Base-by-base conservation (phyloP, 1,139 yeast species). In the Candida glucosophila region DNA sequence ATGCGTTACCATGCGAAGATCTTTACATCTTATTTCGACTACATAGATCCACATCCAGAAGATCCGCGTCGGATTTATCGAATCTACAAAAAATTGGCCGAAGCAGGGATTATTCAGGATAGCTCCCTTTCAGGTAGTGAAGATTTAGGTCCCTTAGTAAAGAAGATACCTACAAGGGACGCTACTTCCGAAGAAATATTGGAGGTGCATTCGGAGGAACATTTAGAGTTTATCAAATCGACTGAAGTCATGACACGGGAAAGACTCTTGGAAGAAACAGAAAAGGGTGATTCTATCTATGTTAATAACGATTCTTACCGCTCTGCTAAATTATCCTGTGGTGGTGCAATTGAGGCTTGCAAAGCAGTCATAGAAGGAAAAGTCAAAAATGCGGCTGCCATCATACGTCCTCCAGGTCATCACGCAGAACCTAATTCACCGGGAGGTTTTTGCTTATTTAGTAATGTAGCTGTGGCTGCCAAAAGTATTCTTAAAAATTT, bases 371-470 rank as follows among this genome's bases (percentile, higher is more conserved):
- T 90, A 7, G 97, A 88, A 49, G 95, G 95, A 2, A 61, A 67
- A 31, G 97, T 88, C 16, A 86, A 86, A 46, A 92, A 92, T 48
- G 79, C 96, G 0, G 50, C 92, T 30, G 99, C 98, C 0, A 83
- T 92, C 9, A 95, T 92, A 9, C 72, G 99, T 37, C 99, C 99
- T 1, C 99, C 99, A 0, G 99, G 99, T 2, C 99, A 92, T 55
- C 99, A 92, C 48, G 97, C 98, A 1, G 99, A 92, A 46, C 97
- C 99, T 1, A 92, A 85, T 35, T 64, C 86, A 12, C 95, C 98
- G 0, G 97, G 95, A 22, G 99, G 99, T 14, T 92, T 92, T 50
- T 92, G 98, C 54, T 59, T 92, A 27, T 92, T 92, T 49, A 81
- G 94, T 36, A 92, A 92, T 44, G 99, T 90, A 21, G 96, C 98